These are phyloP conservation scores for Elongisporangium anandrum DNA, from an alignment of 352 stramenopile genomes.

Conservation along the genomic window DNA sequence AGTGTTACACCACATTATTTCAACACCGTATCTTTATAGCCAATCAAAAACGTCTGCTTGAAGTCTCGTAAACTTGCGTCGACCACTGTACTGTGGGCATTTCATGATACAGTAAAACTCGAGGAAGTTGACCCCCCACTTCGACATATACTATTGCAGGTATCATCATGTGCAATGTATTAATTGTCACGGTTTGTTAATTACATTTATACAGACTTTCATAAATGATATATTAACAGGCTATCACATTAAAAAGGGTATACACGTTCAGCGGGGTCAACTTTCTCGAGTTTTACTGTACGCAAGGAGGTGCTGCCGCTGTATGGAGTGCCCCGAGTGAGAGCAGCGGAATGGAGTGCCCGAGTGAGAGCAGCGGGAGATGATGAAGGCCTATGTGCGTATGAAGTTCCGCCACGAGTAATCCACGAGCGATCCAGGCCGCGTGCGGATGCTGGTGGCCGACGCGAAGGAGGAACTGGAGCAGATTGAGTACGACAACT, in stretches of 20 bases:
- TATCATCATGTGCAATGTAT: too few species aligned
- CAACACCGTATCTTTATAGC: not conserved
- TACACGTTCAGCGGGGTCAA: too few species aligned
- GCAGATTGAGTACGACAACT: conserved; percentile 86
- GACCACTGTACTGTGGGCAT: not conserved
- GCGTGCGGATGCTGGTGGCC: conserved; percentile 46
- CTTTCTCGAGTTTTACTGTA: conserved; percentile 2
- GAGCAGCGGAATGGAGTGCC: too few species aligned
- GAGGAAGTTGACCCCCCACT: not conserved
- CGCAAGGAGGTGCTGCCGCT: conserved; percentile 44
- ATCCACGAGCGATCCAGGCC: conserved; percentile 40
- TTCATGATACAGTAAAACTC: conserved; percentile 9
- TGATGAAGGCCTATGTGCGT: conserved; percentile 75
- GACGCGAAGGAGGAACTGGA: conserved; percentile 74
- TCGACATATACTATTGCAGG: not conserved
- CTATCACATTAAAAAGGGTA: too few species aligned
- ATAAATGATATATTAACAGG: too few species aligned
- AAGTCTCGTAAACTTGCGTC: not conserved
- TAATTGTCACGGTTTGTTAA: too few species aligned
- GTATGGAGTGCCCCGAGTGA: conserved; percentile 66
- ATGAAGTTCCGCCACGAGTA: conserved; percentile 76
- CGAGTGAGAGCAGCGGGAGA: conserved; percentile 77
- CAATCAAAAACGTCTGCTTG: not conserved
- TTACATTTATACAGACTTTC: too few species aligned
- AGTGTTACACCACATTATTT: not conserved